Conservation (phyloP, 2,329 filamentous ascomycete species). For the Fusarium poae region DNA sequence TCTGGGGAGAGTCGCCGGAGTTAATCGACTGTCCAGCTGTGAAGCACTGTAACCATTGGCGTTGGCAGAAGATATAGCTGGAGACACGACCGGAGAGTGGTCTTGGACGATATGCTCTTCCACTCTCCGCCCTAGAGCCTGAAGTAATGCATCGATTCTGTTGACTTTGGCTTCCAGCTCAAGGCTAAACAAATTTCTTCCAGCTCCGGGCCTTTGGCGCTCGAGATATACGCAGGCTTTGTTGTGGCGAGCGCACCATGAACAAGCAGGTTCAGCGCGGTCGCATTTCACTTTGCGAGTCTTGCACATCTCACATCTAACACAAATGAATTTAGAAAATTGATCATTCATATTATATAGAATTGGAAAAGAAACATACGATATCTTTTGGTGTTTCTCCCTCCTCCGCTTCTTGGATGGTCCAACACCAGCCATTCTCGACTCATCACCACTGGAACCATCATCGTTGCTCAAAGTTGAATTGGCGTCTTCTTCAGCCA, state of each 20-base stretch:
- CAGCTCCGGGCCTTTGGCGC: slow-evolving; percentile 76
- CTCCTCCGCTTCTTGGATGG: slow-evolving; percentile 57
- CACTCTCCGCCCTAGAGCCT: slow-evolving; percentile 58
- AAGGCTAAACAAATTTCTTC: slow-evolving; percentile 71
- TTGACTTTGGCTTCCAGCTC: slow-evolving; percentile 70
- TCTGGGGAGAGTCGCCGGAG: slow-evolving; percentile 38
- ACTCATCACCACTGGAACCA: slow-evolving; percentile 56
- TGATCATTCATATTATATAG: background rate
- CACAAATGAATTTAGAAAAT: background rate
- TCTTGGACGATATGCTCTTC: slow-evolving; percentile 58
- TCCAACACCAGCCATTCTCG: slow-evolving; percentile 30
- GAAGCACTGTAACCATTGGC: slow-evolving; percentile 52
- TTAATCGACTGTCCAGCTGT: slow-evolving; percentile 48
- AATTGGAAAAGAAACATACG: slow-evolving; percentile 49
- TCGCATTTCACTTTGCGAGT: slow-evolving; percentile 63
- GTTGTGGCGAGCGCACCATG: slow-evolving; percentile 77
- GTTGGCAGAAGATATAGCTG: slow-evolving; percentile 51
- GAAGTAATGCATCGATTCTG: slow-evolving; percentile 63
- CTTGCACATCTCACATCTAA: slow-evolving; percentile 61
- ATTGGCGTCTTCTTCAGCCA: slow-evolving; percentile 55
- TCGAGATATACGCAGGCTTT: slow-evolving; percentile 77
- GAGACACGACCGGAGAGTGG: slow-evolving; percentile 40
- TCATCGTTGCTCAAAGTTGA: slow-evolving; percentile 55
- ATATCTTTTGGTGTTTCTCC: slow-evolving; percentile 59
- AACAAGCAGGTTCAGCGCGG: slow-evolving; percentile 71